Base-by-base conservation (phyloP, 2,329 filamentous ascomycete genomes). In the Xylariaceae sp. region DNA sequence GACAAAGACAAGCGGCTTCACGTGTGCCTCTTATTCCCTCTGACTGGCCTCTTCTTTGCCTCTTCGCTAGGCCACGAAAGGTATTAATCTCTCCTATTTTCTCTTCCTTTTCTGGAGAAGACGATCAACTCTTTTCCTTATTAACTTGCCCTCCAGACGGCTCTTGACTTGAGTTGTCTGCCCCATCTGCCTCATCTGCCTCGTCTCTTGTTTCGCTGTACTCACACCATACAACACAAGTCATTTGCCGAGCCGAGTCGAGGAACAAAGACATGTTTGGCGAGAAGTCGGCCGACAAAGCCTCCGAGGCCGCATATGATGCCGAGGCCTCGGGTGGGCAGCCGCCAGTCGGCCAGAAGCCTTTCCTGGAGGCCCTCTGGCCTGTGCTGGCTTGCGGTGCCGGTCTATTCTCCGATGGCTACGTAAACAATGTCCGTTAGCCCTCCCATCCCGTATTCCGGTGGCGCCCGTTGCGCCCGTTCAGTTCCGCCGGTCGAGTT, bases 391-490 rank as follows among this genome's bases (percentile, higher is more conserved):
- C 91, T 41, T 95, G 90, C 66, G 92, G 92, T 60, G 88, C 91
- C 48, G 92, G 92, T 65, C 78, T 96, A 1, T 96, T 96, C 72
- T 91, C 87, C 21, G 92, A 96, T 70, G 92, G 92, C 15, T 96
- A 96, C 70, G 82, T 96, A 67, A 95, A 95, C 72, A 90, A 89
- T 65, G 88, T 90, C 73, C 63, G 57, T 57, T 18, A 1, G 10
- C 21, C 32, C 32, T 34, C 32, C 32, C 6, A 10, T 34, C 13
- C 32, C 13, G 13, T 34, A 34, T 34, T 10, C 6, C 32, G 10
- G 10, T 10, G 13, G 32, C 32, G 15, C 16, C 26, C 21, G 15
- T 18, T 16, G 2, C 5, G 73, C 42, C 18, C 43, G 42, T 32
- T 50, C 42, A 29, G 22, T 29, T 43, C 26, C 12, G 29, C 4